Conservation (phyloP, 345 rosid genomes). For the Kandelia obovata region DNA sequence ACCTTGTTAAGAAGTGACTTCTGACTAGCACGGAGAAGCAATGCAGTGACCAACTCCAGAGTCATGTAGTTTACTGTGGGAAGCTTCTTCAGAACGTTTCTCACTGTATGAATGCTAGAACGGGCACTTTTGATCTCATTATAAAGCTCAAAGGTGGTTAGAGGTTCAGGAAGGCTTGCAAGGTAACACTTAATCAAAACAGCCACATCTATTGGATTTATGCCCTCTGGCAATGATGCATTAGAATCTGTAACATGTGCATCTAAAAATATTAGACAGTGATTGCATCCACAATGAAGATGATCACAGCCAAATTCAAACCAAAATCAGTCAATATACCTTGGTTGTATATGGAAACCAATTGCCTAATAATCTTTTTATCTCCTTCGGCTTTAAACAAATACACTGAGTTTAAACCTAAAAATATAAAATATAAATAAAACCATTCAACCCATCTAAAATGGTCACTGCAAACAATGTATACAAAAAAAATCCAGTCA, state of each 20-base stretch:
- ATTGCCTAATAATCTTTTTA: constrained; percentile 61
- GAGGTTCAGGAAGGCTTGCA: constrained; percentile 89
- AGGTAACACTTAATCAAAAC: constrained; percentile 75
- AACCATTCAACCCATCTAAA: background rate
- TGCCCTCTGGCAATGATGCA: constrained; percentile 71
- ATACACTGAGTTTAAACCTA: constrained; percentile 65
- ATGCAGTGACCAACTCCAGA: constrained; percentile 75
- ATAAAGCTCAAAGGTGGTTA: constrained; percentile 76
- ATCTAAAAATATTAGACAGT: constrained; percentile 7
- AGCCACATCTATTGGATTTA: constrained; percentile 70
- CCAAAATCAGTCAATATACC: constrained; percentile 39
- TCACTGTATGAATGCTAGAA: constrained; percentile 59
- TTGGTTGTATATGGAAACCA: constrained; percentile 72
- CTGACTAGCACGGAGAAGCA: constrained; percentile 75
- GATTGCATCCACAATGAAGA: constrained; percentile 6
- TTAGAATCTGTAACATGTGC: constrained; percentile 48
- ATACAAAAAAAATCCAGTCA: background rate
- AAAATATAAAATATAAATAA: constrained; percentile 8
- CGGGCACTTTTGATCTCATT: constrained; percentile 70
- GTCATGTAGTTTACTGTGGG: constrained; percentile 83
- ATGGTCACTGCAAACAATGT: background rate
- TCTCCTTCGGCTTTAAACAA: constrained; percentile 86
- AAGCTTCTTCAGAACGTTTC: constrained; percentile 73
- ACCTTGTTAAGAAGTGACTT: constrained; percentile 84
- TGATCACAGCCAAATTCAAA: background rate